phyloP scores from a whole-genome alignment of 495 filamentous ascomycete genomes.

The Penicillium taxi region DNA sequence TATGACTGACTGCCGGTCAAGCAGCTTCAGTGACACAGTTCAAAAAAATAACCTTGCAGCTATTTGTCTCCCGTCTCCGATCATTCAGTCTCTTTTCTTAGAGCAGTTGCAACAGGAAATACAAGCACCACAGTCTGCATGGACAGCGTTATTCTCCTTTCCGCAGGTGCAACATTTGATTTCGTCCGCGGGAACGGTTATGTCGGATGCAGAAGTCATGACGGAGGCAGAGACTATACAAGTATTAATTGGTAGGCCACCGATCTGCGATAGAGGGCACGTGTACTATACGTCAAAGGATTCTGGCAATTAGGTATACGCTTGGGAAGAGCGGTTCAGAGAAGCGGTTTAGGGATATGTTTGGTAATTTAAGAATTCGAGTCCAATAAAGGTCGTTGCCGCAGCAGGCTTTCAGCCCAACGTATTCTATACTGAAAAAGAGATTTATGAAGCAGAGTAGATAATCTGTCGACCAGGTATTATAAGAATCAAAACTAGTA shows the following conservation, averaged over 20 bases:
- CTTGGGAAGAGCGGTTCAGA: constrained; percentile 3
- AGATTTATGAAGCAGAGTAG: too few species aligned
- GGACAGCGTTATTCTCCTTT: constrained; percentile 1
- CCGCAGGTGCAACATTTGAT: constrained; percentile 6
- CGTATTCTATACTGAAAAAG: too few species aligned
- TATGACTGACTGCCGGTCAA: constrained; percentile 8
- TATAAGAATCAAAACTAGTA: constrained; percentile 2
- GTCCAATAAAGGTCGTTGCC: background rate
- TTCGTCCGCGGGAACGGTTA: constrained; percentile 3
- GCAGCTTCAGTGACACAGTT: constrained; percentile 12
- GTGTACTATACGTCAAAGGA: background rate
- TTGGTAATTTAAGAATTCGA: too few species aligned
- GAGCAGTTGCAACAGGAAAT: constrained; percentile 1
- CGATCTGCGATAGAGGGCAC: constrained; percentile 2
- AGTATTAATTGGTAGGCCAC: constrained; percentile 1
- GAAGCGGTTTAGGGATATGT: constrained; percentile 2
- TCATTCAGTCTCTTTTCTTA: constrained; percentile 3
- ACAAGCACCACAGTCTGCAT: constrained; percentile 2
- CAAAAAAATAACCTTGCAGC: constrained; percentile 5
- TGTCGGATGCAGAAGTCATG: constrained; percentile 4
- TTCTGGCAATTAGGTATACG: constrained; percentile 2
- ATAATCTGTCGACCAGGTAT: constrained; percentile 3
- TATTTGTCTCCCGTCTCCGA: constrained; percentile 4
- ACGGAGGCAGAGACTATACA: constrained; percentile 5
- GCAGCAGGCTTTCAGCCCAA: too few species aligned